Evolutionary conservation across 2,329 filamentous ascomycete genomes (phyloP), one percentile per base, ranked within the genome.

Genomic region (Pestalotiopsis sp.): DNA sequence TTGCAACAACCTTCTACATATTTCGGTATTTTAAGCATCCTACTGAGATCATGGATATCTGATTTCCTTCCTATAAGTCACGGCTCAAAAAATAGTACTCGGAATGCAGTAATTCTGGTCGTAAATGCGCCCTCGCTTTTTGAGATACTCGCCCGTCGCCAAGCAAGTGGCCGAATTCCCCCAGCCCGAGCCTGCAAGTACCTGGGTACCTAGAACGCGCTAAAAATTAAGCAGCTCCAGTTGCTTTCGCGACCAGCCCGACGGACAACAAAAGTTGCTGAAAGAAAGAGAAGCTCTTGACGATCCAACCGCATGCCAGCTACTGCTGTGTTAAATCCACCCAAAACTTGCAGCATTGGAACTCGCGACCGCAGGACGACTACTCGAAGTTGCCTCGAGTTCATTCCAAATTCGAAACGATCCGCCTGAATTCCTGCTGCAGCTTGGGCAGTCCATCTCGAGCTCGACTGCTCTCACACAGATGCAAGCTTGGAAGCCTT

Each of bases 151-250:
- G 45, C 20, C 20, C 45, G n/a, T 52, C n/a, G 20, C 7, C 45
- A 52, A 52, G 23, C 45, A 52, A n/a, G n/a, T 23, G 45, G 17
- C 45, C 45, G 45, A 52, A 52, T 52, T 17, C 41, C 11, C 14
- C 45, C 17, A 9, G 45, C 17, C 45, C 9, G 45, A 4, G 45
- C 20, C 17, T 4, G 17, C n/a, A 52, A 23, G 57, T 59, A 59
- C 57, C 14, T 27, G 23, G 23, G 57, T 62, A 62, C 59, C 27
- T 20, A 36, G 31, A 39, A 39, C 59, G 59, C 59, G 59, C 59
- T 62, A 62, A 62, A 62, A 41, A 62, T 62, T 62, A 62, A 62
- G 59, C 36, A 62, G 59, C 59, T 62, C 25, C 31, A 36, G 31
- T 9, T 52, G 45, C 45, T 23, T 52, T 52, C 45, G 59, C 57